Conservation (phyloP, 352 stramenopile species). For the Pythium pyrilobum region DNA sequence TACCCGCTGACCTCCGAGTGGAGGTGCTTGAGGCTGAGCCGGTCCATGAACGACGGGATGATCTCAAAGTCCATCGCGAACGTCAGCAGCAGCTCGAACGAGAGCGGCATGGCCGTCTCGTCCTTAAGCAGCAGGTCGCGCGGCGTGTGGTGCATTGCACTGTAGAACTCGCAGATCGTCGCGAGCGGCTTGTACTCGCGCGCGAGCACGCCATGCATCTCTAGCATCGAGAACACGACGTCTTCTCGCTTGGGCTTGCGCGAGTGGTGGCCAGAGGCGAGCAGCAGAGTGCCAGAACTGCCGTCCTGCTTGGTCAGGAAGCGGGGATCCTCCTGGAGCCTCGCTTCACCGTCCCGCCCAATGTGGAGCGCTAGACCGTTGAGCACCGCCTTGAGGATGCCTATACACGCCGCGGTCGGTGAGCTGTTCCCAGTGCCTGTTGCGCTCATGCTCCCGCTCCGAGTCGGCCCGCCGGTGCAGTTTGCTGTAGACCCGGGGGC, state of each 20-base stretch:
- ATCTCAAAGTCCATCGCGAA: constrained; percentile 82
- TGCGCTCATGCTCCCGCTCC: constrained; percentile 8
- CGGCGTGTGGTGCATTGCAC: constrained; percentile 32
- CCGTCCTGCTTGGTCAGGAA: constrained; percentile 15
- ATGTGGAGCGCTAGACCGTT: constrained; percentile 44
- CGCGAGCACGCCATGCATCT: constrained; percentile 61
- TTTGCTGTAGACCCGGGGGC: background rate
- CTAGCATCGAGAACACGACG: constrained; percentile 69
- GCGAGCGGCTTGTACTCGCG: constrained; percentile 61
- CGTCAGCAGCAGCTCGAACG: constrained; percentile 54
- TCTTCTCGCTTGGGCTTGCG: constrained; percentile 42
- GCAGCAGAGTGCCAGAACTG: constrained; percentile 11
- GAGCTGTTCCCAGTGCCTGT: constrained; percentile 12
- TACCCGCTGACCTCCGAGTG: constrained; percentile 51
- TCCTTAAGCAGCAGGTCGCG: constrained; percentile 27
- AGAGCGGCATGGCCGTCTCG: constrained; percentile 45
- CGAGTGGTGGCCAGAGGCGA: background rate
- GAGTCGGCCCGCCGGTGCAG: background rate
- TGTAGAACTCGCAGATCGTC: constrained; percentile 77
- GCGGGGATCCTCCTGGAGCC: constrained; percentile 11
- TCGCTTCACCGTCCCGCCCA: constrained; percentile 20
- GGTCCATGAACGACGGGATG: constrained; percentile 76
- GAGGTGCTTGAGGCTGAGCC: constrained; percentile 64
- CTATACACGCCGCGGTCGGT: constrained; percentile 20
- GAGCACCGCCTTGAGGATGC: constrained; percentile 41